phyloP scores from a whole-genome alignment of 441 rosid species.

The Adansonia grandidieri region DNA sequence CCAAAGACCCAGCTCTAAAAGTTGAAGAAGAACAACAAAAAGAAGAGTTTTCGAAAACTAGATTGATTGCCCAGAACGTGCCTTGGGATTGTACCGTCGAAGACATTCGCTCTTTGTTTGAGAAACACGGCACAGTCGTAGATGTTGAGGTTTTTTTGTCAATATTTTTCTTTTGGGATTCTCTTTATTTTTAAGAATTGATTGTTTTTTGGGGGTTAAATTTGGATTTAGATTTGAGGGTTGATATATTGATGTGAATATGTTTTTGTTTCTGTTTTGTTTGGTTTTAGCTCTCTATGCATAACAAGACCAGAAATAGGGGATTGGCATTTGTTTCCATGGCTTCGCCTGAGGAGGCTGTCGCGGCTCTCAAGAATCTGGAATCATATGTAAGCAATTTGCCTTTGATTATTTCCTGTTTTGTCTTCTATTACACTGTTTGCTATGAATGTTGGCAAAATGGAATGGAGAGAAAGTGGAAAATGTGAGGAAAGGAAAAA shows the following conservation, averaged over 20 bases:
- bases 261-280: conserved; percentile 28
- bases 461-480: no score
- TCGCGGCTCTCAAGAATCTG: conserved; percentile 55
- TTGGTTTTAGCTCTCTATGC: conserved; percentile 69
- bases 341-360: conserved; percentile 77
- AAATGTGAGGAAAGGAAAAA: no score
- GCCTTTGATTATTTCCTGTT: conserved; percentile 17
- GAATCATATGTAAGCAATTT: conserved; percentile 56
- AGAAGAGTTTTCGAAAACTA: conserved; percentile 52
- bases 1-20: conserved; percentile 41
- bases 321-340: conserved; percentile 76
- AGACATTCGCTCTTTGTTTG: conserved; percentile 77
- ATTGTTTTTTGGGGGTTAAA: background rate
- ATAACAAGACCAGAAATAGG: conserved; percentile 62
- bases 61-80: conserved; percentile 69
- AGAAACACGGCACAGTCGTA: conserved; percentile 61
- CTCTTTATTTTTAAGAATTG: background rate
- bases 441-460: no score
- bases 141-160: conserved; percentile 64
- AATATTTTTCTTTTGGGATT: background rate
- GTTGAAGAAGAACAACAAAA: background rate
- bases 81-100: conserved; percentile 76
- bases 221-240: conserved; percentile 5
- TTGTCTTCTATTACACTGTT: background rate
- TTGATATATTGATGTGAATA: conserved; percentile 26